Base-by-base conservation (phyloP, 306 rosid species). In the Betula pendula region DNA sequence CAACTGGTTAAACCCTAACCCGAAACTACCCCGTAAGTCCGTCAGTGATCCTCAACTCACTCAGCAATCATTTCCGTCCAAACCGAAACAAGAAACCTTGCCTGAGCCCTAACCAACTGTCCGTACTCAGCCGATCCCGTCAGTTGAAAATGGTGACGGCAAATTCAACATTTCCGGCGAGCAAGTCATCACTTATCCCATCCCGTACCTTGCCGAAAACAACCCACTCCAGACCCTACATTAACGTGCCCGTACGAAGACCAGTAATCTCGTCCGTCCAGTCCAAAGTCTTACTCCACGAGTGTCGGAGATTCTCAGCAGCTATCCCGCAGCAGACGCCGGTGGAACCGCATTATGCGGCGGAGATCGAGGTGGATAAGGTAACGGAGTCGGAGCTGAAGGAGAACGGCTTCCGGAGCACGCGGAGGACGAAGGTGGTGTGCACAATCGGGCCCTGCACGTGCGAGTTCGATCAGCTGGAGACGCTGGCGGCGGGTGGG, bases 371-470 rank as follows among this genome's bases (percentile, higher is more conserved):
- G 59, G 98, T 90, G 40, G 98, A 95, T 60, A 47, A 95, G 0
- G 96, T 95, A 19, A 92, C 97, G 1, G 96, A 90, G 83, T 70
- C 84, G 0, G 97, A 95, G 84, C 85, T 95, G 20, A 80, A 84
- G 74, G 97, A 95, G 84, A 95, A 95, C 65, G 96, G 98, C 0
- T 92, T 89, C 87, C 87, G 97, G 20, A 92, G 97, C 79, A 92
- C 97, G 16, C 77, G 98, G 73, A 53, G 97, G 77, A 92, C 97
- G 3, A 92, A 95, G 82, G 90, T 90, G 0, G 67, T 95, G 13
- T 92, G 95, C 86, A 95, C 98, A n/a, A 89, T 95, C 73, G 98
- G 98, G 16, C 98, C 97, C 14, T 85, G 89, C 16, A 84, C 93
- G 2, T 87, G 88, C 45, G 96, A 93, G 31, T 88, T 89, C 53